phyloP scores from a whole-genome alignment of 2,329 filamentous ascomycete species.

The Phoma sp. region DNA sequence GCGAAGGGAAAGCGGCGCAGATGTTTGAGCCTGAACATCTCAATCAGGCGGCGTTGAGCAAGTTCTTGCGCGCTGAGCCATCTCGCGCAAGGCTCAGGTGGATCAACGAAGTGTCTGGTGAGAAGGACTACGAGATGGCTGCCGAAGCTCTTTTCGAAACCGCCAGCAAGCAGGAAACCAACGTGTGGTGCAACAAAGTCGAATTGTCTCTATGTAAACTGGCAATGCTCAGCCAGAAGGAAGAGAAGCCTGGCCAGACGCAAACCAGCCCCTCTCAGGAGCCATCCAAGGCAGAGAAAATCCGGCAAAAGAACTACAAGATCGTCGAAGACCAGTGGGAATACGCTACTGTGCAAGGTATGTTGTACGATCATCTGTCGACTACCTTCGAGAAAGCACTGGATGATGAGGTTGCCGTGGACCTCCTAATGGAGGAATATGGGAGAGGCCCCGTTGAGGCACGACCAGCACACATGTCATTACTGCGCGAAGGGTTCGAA shows the following conservation, averaged over 20 bases:
- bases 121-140: slow-evolving; percentile 76
- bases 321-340: slow-evolving; percentile 66
- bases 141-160: slow-evolving; percentile 72
- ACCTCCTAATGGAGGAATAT: slow-evolving; percentile 75
- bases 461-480: slow-evolving; percentile 69
- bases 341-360: slow-evolving; percentile 79
- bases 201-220: slow-evolving; percentile 90
- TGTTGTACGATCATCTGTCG: slow-evolving; percentile 72
- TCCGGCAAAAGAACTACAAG: slow-evolving; percentile 36
- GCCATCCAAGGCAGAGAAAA: slow-evolving; percentile 49
- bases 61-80: slow-evolving; percentile 75
- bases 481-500: slow-evolving; percentile 74
- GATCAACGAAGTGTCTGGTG: slow-evolving; percentile 88
- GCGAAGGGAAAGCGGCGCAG: slow-evolving; percentile 50
- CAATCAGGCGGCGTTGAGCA: slow-evolving; percentile 75
- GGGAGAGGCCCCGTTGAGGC: slow-evolving; percentile 60
- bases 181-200: slow-evolving; percentile 92
- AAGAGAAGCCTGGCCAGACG: slow-evolving; percentile 54
- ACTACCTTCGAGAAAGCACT: slow-evolving; percentile 73
- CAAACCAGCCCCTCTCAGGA: slow-evolving; percentile 42
- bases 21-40: slow-evolving; percentile 72
- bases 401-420: slow-evolving; percentile 77
- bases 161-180: slow-evolving; percentile 73
- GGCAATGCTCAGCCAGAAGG: slow-evolving; percentile 54
- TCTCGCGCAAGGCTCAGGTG: slow-evolving; percentile 81